Percentiles rank a stretch among this genome's conserved stretches.
These are phyloP conservation scores for Ophiocordyceps sinensis DNA, from an alignment of 2,329 filamentous ascomycete genomes.

Conservation along the genomic window DNA sequence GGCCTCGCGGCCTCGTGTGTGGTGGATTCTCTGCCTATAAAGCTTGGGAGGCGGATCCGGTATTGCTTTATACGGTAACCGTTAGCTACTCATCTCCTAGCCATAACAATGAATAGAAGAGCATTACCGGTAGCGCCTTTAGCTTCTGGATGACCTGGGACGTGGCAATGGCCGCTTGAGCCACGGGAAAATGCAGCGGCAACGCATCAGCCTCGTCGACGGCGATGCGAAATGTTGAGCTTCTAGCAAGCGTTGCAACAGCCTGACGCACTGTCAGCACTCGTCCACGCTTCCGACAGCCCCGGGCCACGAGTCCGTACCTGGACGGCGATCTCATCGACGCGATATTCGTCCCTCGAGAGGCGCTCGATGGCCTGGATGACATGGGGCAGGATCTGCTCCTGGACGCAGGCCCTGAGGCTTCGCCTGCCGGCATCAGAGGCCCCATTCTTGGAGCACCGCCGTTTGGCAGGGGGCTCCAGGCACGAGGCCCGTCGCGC, in stretches of 20 bases:
- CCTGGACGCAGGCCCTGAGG: conserved; percentile 12
- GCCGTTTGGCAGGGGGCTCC: conserved; percentile 16
- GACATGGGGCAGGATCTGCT: conserved; percentile 19
- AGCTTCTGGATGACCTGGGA: conserved; percentile 9
- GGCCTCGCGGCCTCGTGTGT: no score
- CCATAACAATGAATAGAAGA: no score
- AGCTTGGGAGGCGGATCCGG: no score
- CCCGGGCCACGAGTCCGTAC: conserved; percentile 8
- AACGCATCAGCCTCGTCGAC: conserved; percentile 10
- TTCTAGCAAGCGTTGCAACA: conserved; percentile 10
- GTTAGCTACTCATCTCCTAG: no score
- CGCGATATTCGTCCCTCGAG: conserved; percentile 7
- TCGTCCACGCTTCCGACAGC: not conserved
- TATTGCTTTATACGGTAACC: no score
- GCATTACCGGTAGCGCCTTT: conserved; percentile 7
- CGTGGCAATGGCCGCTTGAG: conserved; percentile 6
- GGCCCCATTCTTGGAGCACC: conserved; percentile 11
- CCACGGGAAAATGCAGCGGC: conserved; percentile 6
- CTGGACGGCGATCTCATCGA: conserved; percentile 14
- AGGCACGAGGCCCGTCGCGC: not conserved
- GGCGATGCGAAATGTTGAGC: conserved; percentile 9
- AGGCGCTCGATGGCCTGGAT: conserved; percentile 11
- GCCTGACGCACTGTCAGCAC: conserved; percentile 5
- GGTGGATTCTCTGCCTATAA: no score
- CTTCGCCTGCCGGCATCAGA: conserved; percentile 3